phyloP scores from a whole-genome alignment of 2,329 filamentous ascomycete genomes.

The Apiospora aurea region DNA sequence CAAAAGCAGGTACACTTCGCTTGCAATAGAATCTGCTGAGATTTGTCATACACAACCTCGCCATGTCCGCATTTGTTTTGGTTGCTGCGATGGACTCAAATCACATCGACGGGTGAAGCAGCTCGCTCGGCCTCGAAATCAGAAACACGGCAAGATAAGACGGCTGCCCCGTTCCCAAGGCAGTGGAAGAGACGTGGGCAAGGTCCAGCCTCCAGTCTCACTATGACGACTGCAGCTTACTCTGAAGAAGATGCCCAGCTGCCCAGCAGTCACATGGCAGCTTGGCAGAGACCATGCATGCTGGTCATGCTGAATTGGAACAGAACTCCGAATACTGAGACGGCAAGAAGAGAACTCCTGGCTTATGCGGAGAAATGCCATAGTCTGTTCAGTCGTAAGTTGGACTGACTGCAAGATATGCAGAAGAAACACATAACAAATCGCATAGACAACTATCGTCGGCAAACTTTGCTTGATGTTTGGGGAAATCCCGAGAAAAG shows the following conservation, averaged over 20 bases:
- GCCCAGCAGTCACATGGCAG: background rate
- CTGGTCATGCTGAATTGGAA: background rate
- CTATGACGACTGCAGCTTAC: background rate
- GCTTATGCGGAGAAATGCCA: background rate
- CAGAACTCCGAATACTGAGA: background rate
- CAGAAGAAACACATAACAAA: background rate
- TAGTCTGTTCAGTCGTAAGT: background rate
- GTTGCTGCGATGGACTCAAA: background rate
- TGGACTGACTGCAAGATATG: too few relatives aligned
- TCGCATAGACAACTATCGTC: background rate
- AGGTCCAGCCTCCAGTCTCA: background rate
- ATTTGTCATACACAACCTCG: background rate
- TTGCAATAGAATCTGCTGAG: background rate
- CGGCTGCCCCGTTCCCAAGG: background rate
- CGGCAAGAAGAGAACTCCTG: background rate
- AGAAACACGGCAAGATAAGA: background rate
- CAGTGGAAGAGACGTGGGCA: background rate
- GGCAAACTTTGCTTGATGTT: background rate
- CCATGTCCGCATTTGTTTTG: background rate
- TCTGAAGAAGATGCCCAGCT: background rate
- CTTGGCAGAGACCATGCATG: background rate
- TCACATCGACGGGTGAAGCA: background rate
- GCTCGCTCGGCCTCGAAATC: background rate
- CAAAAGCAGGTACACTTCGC: background rate
- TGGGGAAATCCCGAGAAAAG: background rate